Evolutionary conservation across 371 early-diverging fungal species (phyloP).

Genomic region (Parasitella parasitica): DNA sequence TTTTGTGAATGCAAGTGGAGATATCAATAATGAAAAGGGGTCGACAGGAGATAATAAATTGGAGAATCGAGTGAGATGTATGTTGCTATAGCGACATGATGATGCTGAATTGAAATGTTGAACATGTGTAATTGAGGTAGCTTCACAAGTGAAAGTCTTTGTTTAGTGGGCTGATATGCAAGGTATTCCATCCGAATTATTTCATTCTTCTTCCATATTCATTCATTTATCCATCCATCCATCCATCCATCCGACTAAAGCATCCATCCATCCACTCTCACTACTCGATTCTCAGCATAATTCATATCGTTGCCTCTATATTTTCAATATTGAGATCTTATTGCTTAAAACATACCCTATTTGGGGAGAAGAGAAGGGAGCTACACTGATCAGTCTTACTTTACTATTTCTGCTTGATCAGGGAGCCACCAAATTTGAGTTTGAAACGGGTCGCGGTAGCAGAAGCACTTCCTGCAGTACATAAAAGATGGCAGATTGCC

Average conservation of each 20-base stretch:
- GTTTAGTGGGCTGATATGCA: neutral
- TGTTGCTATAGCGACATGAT: too few species aligned
- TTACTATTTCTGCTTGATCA: neutral
- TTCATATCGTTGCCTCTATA: neutral
- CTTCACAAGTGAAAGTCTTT: neutral
- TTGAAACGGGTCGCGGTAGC: neutral
- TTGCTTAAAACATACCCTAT: neutral
- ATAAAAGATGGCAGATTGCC: too few species aligned
- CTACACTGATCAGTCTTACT: constrained; percentile 5
- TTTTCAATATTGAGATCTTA: constrained; percentile 15
- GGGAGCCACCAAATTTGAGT: neutral
- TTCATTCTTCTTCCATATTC: too few species aligned
- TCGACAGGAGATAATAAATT: neutral
- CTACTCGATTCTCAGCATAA: neutral
- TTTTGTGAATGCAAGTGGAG: neutral
- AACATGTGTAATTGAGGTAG: too few species aligned
- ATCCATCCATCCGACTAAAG: neutral
- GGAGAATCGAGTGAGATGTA: neutral
- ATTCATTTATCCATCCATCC: constrained; percentile 1
- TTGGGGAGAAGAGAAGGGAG: constrained; percentile 21
- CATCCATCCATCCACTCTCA: constrained; percentile 2
- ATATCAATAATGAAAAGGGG: neutral
- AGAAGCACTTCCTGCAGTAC: too few species aligned
- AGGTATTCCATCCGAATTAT: neutral
- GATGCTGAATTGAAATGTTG: too few species aligned